Conservation (phyloP, 1,284 basidiomycete genomes). For the Psilocybe mexicana region DNA sequence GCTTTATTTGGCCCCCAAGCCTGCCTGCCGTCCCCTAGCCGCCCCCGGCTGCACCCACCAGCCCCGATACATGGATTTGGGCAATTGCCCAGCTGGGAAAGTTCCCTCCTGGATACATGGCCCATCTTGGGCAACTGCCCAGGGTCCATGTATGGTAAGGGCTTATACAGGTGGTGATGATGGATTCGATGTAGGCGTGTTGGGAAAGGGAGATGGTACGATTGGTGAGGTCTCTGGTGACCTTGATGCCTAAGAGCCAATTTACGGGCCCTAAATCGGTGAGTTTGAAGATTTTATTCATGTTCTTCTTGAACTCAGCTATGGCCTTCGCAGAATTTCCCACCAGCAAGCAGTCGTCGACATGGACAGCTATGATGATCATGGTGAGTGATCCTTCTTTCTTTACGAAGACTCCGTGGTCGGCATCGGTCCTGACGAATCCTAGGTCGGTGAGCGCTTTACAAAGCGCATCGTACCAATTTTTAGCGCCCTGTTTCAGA, state of each 20-base stretch:
- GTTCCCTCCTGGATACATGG: too few relatives aligned
- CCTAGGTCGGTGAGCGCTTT: constrained; percentile 14
- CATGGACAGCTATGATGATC: constrained; percentile 32
- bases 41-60: too few relatives aligned
- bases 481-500: constrained; percentile 20
- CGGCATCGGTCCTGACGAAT: constrained; percentile 19
- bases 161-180: neutral
- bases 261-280: constrained; percentile 31
- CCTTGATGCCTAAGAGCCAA: constrained; percentile 35
- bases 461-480: constrained; percentile 17
- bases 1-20: too few relatives aligned
- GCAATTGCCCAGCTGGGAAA: too few relatives aligned
- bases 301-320: constrained; percentile 22
- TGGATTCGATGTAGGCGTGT: constrained; percentile 2
- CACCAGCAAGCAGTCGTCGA: constrained; percentile 33
- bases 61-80: too few relatives aligned
- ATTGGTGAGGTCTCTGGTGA: constrained; percentile 25
- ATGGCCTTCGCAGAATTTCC: constrained; percentile 19
- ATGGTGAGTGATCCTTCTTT: constrained; percentile 9
- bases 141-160: too few relatives aligned
- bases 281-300: constrained; percentile 29
- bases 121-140: too few relatives aligned
- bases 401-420: constrained; percentile 32
- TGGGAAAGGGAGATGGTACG: constrained; percentile 4
- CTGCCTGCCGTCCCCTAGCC: too few relatives aligned